Evolutionary conservation across 257 asterid species (phyloP), one percentile per base, ranked within the genome.

Genomic region (Petunia axillaris): DNA sequence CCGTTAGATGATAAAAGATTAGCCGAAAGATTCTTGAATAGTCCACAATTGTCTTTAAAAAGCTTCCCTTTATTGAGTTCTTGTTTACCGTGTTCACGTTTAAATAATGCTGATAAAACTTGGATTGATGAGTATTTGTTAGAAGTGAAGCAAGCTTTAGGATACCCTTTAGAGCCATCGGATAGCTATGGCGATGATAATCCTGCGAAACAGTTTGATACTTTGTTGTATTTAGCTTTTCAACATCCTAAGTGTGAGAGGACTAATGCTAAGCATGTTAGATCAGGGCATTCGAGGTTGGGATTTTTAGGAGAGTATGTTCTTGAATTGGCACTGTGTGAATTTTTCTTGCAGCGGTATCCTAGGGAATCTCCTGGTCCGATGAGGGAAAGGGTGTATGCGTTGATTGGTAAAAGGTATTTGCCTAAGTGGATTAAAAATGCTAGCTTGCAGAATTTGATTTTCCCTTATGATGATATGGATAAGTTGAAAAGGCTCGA

Each of bases 331-430:
- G 97, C 94, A 0, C 71, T 94, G 84, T 94, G 99, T 75, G 99
- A 96, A 88, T 94, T 94, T 85, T 92, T 91, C 90, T 59, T 96
- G 94, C 98, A 96, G 83, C 83, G 97, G 70, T 96, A 94, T 80
- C 98, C 98, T 6, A 91, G 97, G 90, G 99, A 96, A 58, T 91
- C 98, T 0, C 98, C 99, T 1, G 98, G 98, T 35, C 99, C 98
- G 3, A 92, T 94, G 98, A 91, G 99, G 91, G 99, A 96, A 88
- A 91, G 99, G 83, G 98, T 92, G 52, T 96, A 83, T 85, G 95
- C 95, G 44, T 43, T 96, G 83, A 92, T 92, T 78, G 99, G 99
- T 88, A 96, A 96, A 89, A 92, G 94, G 87, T 94, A 78, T 82
- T 79, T 94, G 86, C 99, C 99, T 43, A 89, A 78, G 87, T 92